Base-by-base conservation (phyloP, 2,329 filamentous ascomycete genomes). In the Calonectria pteridis region DNA sequence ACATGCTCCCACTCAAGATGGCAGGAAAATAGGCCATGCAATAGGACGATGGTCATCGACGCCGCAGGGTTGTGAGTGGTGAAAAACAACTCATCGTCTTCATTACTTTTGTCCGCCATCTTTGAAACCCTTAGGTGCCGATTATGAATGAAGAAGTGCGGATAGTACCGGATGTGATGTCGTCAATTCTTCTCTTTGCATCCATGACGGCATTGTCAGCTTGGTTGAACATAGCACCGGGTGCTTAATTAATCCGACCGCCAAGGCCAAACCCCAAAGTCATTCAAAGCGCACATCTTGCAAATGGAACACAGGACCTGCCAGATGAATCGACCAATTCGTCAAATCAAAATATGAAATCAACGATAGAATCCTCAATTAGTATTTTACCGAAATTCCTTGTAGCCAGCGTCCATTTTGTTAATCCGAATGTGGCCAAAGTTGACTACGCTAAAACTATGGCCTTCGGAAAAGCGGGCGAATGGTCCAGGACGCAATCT, bases 1-100 rank as follows among this genome's bases (percentile, higher is more conserved):
- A 71, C 63, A 40, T 71, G 63, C 43, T 67, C 62, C 69, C 69
- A 71, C 40, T 71, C 62, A 11, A 71, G 69, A 49, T 71, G 62
- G 29, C 69, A 66, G 20, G 50, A 66, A 31, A 71, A 67, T 37
- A 71, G 31, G 40, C 64, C 69, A 62, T 71, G 69, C n/a, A 71
- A 40, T 33, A 62, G 40, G 62, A 67, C 46, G 37, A 72, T 33
- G 6, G 64, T 63, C n/a, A 31, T 51, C 26, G 40, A 28, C 37
- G 69, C 33, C 16, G n/a, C 49, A 53, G 55, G 13, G 55, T 63
- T 69, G 23, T 69, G 67, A 7, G 55, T 23, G 11, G 26, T 23
- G 43, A 69, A 69, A 13, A 31, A 69, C 9, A 69, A 29, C 29
- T 63, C 67, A 23, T 69, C 31, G 40, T 29, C 14, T 26, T 55